Evolutionary conservation across 1,284 basidiomycete genomes (phyloP).

Genomic region (Calocybe gambosa): DNA sequence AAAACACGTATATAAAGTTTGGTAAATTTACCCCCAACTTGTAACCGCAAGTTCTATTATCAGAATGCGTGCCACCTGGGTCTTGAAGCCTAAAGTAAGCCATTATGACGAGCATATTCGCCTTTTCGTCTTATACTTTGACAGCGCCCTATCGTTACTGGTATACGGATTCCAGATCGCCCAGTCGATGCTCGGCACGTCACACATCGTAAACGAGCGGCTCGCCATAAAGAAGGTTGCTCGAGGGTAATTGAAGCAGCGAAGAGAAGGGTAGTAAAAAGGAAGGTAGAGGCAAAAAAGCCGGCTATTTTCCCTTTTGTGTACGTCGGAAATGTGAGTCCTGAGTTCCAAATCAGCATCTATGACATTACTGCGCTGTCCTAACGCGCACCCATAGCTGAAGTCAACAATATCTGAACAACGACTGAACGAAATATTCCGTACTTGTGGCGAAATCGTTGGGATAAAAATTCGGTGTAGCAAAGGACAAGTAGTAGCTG

Average conservation of each 20-base stretch:
- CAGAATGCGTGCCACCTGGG: not conserved
- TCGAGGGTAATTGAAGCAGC: not conserved
- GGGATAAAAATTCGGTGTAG: not conserved
- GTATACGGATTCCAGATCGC: not conserved
- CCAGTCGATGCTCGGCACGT: not conserved
- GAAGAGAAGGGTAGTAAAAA: not conserved
- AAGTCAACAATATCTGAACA: not conserved
- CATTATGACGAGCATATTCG: not conserved
- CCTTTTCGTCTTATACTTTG: not conserved
- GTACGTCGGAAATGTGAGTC: not conserved
- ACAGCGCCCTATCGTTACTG: not conserved
- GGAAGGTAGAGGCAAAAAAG: not conserved
- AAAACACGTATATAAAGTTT: too few relatives aligned
- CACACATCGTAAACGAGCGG: not conserved
- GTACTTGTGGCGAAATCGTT: not conserved
- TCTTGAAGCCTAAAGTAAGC: not conserved
- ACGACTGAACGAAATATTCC: not conserved
- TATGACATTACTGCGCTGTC: too few relatives aligned
- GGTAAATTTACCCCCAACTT: too few relatives aligned
- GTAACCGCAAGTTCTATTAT: not conserved
- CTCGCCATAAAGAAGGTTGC: not conserved
- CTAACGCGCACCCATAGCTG: not conserved
- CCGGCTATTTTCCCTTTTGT: not conserved
- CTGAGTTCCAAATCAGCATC: not conserved
- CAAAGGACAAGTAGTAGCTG: not conserved